Conservation (phyloP, 148 eudicot species). For the Polygonum aviculare region DNA sequence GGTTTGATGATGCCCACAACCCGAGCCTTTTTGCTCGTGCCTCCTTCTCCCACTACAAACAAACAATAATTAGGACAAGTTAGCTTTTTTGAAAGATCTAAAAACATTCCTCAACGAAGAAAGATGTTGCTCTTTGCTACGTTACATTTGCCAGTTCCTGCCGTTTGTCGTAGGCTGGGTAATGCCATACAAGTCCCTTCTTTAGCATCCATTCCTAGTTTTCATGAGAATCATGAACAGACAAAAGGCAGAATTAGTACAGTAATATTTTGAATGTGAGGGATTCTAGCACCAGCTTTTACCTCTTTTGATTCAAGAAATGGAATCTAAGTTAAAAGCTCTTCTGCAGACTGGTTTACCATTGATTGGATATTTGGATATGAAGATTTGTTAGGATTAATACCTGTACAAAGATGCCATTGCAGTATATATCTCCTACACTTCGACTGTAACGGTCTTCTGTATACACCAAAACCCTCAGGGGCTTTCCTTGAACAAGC, state of each 20-base stretch:
- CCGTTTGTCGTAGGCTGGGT: constrained; percentile 67
- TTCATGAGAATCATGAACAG: not conserved
- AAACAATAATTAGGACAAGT: not conserved
- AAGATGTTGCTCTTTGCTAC: constrained; percentile 15
- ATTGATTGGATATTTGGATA: not conserved
- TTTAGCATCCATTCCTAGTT: constrained; percentile 73
- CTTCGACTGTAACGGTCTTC: constrained; percentile 66
- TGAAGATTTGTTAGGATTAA: not conserved
- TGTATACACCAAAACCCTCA: constrained; percentile 52
- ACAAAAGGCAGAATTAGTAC: not conserved
- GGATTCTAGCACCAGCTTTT: not conserved
- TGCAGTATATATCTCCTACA: constrained; percentile 92
- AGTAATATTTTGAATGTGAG: not conserved
- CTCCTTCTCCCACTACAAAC: constrained; percentile 69
- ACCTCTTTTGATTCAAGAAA: not conserved
- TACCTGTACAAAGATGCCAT: constrained; percentile 88
- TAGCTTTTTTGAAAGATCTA: not conserved
- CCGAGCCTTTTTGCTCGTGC: constrained; percentile 74
- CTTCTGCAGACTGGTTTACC: not conserved
- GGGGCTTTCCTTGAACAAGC: constrained; percentile 55
- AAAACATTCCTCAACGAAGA: not conserved
- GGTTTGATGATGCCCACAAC: constrained; percentile 71
- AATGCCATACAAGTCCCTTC: constrained; percentile 96
- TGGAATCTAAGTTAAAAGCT: too few species aligned
- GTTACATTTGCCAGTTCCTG: constrained; percentile 70